Percentiles rank a stretch among this genome's conserved stretches.
These are phyloP conservation scores for Juglanconis juglandina DNA, from an alignment of 2,329 filamentous ascomycete genomes.

Conservation along the genomic window DNA sequence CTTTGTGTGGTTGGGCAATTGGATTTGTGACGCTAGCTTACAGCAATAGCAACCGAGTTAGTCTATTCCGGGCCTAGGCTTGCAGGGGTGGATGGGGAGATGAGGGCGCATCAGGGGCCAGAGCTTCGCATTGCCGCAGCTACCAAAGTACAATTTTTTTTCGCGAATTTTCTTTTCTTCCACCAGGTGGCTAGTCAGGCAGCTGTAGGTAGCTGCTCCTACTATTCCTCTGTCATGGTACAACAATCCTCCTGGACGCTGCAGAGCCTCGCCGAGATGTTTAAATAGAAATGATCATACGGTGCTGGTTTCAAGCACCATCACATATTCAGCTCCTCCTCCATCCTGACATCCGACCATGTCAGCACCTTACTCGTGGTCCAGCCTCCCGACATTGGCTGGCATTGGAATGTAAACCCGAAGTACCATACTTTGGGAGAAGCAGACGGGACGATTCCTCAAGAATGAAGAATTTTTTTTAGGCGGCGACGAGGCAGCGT, in stretches of 20 bases:
- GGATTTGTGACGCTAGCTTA: background rate
- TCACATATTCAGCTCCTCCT: background rate
- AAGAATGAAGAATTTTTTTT: background rate
- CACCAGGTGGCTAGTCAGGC: background rate
- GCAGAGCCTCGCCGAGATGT: constrained; percentile 2
- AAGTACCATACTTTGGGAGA: background rate
- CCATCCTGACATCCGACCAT: background rate
- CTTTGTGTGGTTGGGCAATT: constrained; percentile 2
- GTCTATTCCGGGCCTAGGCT: constrained; percentile 8
- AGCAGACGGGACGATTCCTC: no score
- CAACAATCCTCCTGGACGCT: constrained; percentile 1
- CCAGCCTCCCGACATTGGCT: background rate
- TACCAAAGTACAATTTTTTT: no score
- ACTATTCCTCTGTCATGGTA: background rate
- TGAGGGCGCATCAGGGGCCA: no score
- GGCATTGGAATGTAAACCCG: background rate
- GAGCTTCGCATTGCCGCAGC: no score
- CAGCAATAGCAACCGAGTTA: constrained; percentile 6
- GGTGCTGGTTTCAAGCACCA: background rate
- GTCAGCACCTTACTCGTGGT: constrained; percentile 1
- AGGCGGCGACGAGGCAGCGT: background rate
- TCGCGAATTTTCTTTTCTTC: background rate
- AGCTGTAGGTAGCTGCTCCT: background rate
- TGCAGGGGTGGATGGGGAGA: background rate
- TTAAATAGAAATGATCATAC: constrained; percentile 12